Percentiles rank a stretch among this genome's conserved stretches.
Evolutionary conservation across 306 rosid species (phyloP).

Genomic region (Vicia faba): DNA sequence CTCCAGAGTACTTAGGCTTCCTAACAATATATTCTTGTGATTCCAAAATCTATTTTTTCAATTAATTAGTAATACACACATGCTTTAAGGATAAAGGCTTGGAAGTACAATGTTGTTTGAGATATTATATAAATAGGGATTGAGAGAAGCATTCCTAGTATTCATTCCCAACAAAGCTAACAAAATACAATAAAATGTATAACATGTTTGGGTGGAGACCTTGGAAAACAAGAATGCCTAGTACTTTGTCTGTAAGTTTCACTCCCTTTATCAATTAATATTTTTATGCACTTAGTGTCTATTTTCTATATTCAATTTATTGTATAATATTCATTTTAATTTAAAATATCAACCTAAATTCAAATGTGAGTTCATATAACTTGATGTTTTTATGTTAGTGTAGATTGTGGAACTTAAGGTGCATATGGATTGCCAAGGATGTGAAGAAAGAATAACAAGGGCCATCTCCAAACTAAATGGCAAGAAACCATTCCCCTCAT

Average conservation of each 20-base stretch:
- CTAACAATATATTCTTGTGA: slow-evolving; percentile 19
- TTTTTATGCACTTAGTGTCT: not conserved
- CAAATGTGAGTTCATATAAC: not conserved
- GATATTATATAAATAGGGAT: not conserved
- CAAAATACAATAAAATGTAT: too few species aligned
- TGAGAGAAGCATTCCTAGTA: slow-evolving; percentile 9
- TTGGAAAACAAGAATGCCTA: slow-evolving; percentile 41
- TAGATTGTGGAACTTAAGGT: slow-evolving; percentile 81
- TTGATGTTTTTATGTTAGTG: not conserved
- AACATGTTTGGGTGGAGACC: slow-evolving; percentile 59
- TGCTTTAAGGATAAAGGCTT: not conserved
- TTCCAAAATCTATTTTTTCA: not conserved
- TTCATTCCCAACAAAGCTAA: not conserved
- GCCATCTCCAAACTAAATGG: slow-evolving; percentile 74
- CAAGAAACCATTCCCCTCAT: slow-evolving; percentile 28
- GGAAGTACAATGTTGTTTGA: not conserved
- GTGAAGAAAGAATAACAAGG: slow-evolving; percentile 67
- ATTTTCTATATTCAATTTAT: not conserved
- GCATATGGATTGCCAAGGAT: slow-evolving; percentile 90
- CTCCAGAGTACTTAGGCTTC: not conserved
- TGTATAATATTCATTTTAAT: not conserved
- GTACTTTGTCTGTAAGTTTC: slow-evolving; percentile 65
- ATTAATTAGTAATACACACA: not conserved
- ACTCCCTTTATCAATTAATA: not conserved
- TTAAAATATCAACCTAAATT: not conserved